Evolutionary conservation across 371 early-diverging fungal genomes (phyloP).

Genomic region (Mucor ambiguus): DNA sequence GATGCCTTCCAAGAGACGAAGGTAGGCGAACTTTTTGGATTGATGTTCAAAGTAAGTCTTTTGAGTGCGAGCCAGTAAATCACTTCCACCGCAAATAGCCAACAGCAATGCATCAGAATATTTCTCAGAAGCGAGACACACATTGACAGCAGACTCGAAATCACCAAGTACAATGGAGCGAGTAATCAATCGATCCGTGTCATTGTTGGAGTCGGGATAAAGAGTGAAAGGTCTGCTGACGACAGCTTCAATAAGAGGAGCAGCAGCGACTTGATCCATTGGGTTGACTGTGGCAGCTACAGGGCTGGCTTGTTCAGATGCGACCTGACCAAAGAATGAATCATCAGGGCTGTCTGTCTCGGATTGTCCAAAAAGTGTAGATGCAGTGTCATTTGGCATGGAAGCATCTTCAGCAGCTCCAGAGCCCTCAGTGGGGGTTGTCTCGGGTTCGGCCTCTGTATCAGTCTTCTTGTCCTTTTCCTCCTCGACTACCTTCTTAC

Average conservation of each 20-base stretch:
- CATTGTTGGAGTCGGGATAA: constrained; percentile 59
- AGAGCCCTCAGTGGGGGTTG: background rate
- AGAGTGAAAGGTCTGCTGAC: constrained; percentile 41
- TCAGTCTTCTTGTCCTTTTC: background rate
- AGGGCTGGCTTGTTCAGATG: background rate
- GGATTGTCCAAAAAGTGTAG: background rate
- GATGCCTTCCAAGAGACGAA: constrained; percentile 83
- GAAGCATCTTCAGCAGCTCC: constrained; percentile 6
- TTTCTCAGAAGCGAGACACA: constrained; percentile 80
- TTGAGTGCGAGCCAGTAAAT: constrained; percentile 81
- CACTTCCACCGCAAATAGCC: constrained; percentile 86
- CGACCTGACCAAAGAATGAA: background rate
- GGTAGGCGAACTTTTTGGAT: constrained; percentile 61
- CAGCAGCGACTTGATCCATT: background rate
- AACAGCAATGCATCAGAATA: constrained; percentile 92
- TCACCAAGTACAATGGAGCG: constrained; percentile 86
- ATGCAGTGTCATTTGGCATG: constrained; percentile 2
- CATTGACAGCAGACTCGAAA: constrained; percentile 86
- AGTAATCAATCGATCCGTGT: constrained; percentile 69
- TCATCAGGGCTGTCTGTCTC: background rate
- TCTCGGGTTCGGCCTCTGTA: background rate
- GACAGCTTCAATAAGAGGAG: constrained; percentile 6
- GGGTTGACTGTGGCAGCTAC: background rate
- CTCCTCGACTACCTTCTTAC: background rate
- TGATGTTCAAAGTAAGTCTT: constrained; percentile 82